Base-by-base conservation (phyloP, 139 green algal genomes). In the Tetraselmis striata region DNA sequence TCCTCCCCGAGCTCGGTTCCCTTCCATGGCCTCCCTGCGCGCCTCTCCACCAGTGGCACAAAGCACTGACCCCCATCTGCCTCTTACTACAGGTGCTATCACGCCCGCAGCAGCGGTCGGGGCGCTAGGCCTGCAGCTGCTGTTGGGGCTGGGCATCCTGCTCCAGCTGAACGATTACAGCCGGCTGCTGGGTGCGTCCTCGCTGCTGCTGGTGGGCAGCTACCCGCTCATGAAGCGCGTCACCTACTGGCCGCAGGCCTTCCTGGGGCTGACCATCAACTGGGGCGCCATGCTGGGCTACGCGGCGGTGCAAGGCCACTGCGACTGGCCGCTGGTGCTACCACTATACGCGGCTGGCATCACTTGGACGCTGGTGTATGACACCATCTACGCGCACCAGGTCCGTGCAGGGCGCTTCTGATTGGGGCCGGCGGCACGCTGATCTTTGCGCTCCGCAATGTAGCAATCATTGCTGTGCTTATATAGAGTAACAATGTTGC, bases 361-460 rank as follows among this genome's bases (percentile, higher is more conserved):
- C 0, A 88, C 77, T 75, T 99, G 97, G 97, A 98, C 95, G 5
- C 86, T 99, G 0, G 90, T 98, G 2, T 99, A 99, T 80, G 97
- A 99, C 89, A 99, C 97, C 2, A 97, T 99, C 32, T 99, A 99
- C 81, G 97, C 97, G 0, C 94, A 98, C 81, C 96, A 99, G 88
- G 93, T 28, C n/a, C n/a, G n/a, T n/a, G n/a, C n/a, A n/a, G n/a
- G n/a, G n/a, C n/a, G n/a, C n/a, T n/a, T n/a, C n/a, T n/a, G n/a
- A n/a, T n/a, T n/a, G n/a, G n/a, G n/a, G n/a, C n/a, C n/a, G n/a
- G n/a, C n/a, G n/a, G n/a, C n/a, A n/a, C n/a, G n/a, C n/a, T n/a
- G n/a, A n/a, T n/a, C n/a, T n/a, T n/a, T n/a, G n/a, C n/a, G n/a
- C n/a, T n/a, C n/a, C n/a, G n/a, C n/a, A n/a, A n/a, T n/a, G n/a